phyloP scores from a whole-genome alignment of 2,329 filamentous ascomycete genomes.

The Aureobasidium mangrovei region DNA sequence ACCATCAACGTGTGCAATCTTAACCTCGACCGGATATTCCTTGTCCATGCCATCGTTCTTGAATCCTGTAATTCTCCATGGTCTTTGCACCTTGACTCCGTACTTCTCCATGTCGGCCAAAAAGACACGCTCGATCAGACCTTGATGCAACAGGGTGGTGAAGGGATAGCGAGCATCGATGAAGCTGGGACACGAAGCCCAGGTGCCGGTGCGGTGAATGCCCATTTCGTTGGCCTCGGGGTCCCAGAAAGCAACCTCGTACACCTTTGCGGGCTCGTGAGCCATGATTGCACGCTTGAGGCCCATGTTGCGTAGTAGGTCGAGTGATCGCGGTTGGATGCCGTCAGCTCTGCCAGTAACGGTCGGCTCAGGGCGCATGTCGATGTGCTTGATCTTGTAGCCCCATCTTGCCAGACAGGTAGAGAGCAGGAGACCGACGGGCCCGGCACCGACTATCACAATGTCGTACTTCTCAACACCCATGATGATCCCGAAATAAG shows the following conservation, averaged over 20 bases:
- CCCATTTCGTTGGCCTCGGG: slow-evolving; percentile 43
- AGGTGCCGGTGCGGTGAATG: slow-evolving; percentile 55
- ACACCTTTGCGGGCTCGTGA: slow-evolving; percentile 78
- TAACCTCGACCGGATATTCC: slow-evolving; percentile 72
- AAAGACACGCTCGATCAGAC: slow-evolving; percentile 54
- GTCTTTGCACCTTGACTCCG: slow-evolving; percentile 47
- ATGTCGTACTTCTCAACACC: slow-evolving; percentile 49
- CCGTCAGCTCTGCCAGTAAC: slow-evolving; percentile 81
- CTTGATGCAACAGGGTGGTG: slow-evolving; percentile 54
- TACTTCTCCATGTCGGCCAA: slow-evolving; percentile 53
- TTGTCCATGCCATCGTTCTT: slow-evolving; percentile 51
- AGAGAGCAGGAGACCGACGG: slow-evolving; percentile 78
- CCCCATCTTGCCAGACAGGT: slow-evolving; percentile 86
- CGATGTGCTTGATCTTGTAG: slow-evolving; percentile 90
- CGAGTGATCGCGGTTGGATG: slow-evolving; percentile 81
- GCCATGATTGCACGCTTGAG: slow-evolving; percentile 83
- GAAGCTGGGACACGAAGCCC: slow-evolving; percentile 83
- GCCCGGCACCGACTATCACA: slow-evolving; percentile 82
- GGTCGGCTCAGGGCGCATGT: slow-evolving; percentile 80
- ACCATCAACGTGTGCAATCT: slow-evolving; percentile 68
- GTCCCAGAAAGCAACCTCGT: slow-evolving; percentile 60
- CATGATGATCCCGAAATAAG: background rate
- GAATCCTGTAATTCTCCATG: slow-evolving; percentile 55
- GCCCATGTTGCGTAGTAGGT: slow-evolving; percentile 81
- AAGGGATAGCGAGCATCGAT: slow-evolving; percentile 57